These are phyloP conservation scores for Pseudopyricularia cyperi DNA, from an alignment of 2,329 filamentous ascomycete genomes.

Conservation along the genomic window DNA sequence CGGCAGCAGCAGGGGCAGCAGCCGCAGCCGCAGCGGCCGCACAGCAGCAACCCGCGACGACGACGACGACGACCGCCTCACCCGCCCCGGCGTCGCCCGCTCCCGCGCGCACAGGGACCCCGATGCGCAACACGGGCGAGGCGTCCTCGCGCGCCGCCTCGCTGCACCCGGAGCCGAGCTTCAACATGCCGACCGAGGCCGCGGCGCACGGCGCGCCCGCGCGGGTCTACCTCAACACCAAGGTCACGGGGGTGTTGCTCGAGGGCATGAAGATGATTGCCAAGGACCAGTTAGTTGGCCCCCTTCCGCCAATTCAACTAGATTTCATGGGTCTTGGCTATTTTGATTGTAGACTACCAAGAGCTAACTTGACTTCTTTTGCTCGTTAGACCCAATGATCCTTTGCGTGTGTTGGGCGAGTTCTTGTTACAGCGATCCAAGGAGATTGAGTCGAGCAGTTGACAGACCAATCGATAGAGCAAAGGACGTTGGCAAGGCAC, in stretches of 20 bases:
- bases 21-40: neutral
- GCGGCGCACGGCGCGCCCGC: slow-evolving; percentile 54
- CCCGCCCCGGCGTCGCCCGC: slow-evolving; percentile 19
- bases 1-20: neutral
- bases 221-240: slow-evolving; percentile 58
- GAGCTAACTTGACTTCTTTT: neutral
- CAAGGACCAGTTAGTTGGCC: slow-evolving; percentile 49
- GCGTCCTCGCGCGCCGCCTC: slow-evolving; percentile 40
- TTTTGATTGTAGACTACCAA: neutral
- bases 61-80: neutral
- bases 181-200: slow-evolving; percentile 45
- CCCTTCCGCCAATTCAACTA: neutral
- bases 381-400: slow-evolving; percentile 45
- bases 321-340: neutral
- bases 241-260: slow-evolving; percentile 52
- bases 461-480: neutral
- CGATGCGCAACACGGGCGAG: slow-evolving; percentile 18
- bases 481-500: neutral
- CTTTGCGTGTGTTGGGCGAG: slow-evolving; percentile 56
- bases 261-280: slow-evolving; percentile 66
- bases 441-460: slow-evolving; percentile 37
- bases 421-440: slow-evolving; percentile 55
- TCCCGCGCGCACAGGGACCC: slow-evolving; percentile 33
- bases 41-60: neutral
- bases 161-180: slow-evolving; percentile 36